Percentiles rank a stretch among this genome's conserved stretches.
These are phyloP conservation scores for Penstemon eatonii DNA, from an alignment of 257 asterid species.

Conservation along the genomic window DNA sequence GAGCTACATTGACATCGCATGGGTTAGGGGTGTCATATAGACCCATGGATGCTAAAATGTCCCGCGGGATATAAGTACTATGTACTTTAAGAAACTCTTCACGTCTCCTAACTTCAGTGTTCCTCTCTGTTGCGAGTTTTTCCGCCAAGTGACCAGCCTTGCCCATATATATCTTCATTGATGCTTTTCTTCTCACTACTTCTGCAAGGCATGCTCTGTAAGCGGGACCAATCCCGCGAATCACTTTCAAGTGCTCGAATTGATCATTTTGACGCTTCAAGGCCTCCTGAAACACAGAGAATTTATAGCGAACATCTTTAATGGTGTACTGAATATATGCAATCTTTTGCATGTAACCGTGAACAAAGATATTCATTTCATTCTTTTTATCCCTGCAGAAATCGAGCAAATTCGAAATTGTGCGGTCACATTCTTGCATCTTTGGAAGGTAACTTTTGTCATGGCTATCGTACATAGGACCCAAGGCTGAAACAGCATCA, in stretches of 20 bases:
- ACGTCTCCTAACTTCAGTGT: constrained; percentile 76
- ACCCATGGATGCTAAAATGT: constrained; percentile 85
- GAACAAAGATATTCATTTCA: constrained; percentile 84
- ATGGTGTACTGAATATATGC: constrained; percentile 82
- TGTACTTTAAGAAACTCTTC: constrained; percentile 81
- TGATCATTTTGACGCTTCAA: constrained; percentile 83
- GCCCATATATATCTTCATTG: constrained; percentile 94
- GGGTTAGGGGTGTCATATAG: constrained; percentile 79
- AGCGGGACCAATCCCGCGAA: constrained; percentile 90
- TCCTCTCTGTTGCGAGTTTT: constrained; percentile 87
- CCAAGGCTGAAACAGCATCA: constrained; percentile 97
- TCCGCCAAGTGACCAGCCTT: constrained; percentile 98
- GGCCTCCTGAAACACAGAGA: constrained; percentile 94
- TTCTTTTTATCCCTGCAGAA: constrained; percentile 82
- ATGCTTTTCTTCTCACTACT: constrained; percentile 85
- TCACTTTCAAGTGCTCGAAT: constrained; percentile 83
- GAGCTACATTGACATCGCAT: constrained; percentile 83
- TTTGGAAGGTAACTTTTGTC: constrained; percentile 75
- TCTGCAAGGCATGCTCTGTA: constrained; percentile 97
- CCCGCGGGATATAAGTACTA: constrained; percentile 74
- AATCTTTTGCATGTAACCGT: constrained; percentile 85
- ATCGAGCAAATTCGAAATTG: constrained; percentile 63
- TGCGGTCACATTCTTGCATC: constrained; percentile 74
- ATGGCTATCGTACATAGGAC: constrained; percentile 93
- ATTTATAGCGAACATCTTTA: constrained; percentile 77